Conservation (phyloP, 371 early-diverging fungal genomes). For the Homolaphlyctis polyrhiza region DNA sequence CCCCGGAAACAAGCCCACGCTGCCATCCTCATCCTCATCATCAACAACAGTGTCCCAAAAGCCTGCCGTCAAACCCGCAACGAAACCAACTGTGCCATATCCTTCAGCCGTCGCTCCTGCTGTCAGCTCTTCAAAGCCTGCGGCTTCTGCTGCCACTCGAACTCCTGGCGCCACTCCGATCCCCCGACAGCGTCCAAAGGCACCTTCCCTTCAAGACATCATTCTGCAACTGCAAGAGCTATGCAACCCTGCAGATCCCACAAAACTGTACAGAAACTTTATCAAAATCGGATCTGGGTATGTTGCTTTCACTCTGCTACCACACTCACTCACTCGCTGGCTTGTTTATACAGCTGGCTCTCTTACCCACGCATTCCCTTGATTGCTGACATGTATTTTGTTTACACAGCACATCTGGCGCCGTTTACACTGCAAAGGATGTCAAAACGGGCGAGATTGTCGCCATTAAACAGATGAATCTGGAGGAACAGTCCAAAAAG, state of each 20-base stretch:
- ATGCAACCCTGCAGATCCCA: conserved; percentile 87
- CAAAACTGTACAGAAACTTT: conserved; percentile 55
- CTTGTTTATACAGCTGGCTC: not conserved
- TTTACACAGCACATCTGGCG: conserved; percentile 77
- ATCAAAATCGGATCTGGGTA: conserved; percentile 71
- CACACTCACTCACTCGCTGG: not conserved
- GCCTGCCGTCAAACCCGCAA: not conserved
- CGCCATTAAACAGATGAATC: conserved; percentile 94
- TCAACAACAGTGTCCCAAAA: not conserved
- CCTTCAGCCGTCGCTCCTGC: too few relatives aligned
- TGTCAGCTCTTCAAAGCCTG: too few relatives aligned
- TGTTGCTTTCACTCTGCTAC: not conserved
- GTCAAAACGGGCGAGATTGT: conserved; percentile 63
- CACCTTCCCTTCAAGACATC: conserved; percentile 55
- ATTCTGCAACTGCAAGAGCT: conserved; percentile 78
- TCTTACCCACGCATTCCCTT: not conserved
- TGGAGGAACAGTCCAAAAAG: conserved; percentile 93
- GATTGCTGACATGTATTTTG: not conserved
- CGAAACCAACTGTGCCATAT: not conserved
- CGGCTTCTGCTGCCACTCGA: too few relatives aligned
- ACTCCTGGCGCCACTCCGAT: not conserved
- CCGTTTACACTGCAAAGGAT: conserved; percentile 83
- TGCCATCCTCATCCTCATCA: conserved; percentile 1
- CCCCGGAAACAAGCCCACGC: not conserved
- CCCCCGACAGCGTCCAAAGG: conserved; percentile 13